These are phyloP conservation scores for Picea sitchensis DNA, from an alignment of 75 land plant genomes.

Conservation along the genomic window DNA sequence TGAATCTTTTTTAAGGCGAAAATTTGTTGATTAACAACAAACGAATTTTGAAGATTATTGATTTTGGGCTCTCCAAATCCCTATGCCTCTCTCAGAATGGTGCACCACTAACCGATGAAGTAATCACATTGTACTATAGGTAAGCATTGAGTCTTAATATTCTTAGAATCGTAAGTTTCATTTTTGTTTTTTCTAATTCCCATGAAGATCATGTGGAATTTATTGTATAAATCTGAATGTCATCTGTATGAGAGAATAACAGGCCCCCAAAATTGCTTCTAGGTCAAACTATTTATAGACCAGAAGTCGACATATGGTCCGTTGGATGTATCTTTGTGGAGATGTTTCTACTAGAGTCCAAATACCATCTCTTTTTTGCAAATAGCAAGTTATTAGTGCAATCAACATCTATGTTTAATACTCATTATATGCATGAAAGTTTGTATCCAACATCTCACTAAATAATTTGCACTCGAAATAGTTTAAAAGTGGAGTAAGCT, in stretches of 20 bases:
- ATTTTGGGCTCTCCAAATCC: not conserved
- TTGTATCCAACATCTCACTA: too few species aligned
- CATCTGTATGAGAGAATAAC: too few species aligned
- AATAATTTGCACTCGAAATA: too few species aligned
- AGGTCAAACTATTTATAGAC: not conserved
- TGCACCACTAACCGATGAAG: not conserved
- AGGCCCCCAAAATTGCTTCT: constrained; percentile 4
- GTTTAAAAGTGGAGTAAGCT: too few species aligned
- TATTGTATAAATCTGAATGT: too few species aligned
- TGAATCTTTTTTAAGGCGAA: not conserved
- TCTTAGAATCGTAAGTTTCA: too few species aligned
- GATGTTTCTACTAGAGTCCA: not conserved
- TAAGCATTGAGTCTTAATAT: not conserved
- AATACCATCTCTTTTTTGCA: not conserved
- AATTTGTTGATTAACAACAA: constrained; percentile 10
- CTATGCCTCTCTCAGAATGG: not conserved
- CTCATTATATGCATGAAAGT: too few species aligned
- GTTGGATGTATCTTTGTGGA: constrained; percentile 8
- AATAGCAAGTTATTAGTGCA: not conserved
- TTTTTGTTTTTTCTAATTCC: too few species aligned
- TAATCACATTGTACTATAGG: not conserved
- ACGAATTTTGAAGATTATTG: constrained; percentile 6
- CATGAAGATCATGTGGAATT: too few species aligned
- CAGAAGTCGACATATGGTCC: constrained; percentile 9
- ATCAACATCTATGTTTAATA: too few species aligned